phyloP scores from a whole-genome alignment of 2,329 filamentous ascomycete genomes.

The Penicillium sp. region DNA sequence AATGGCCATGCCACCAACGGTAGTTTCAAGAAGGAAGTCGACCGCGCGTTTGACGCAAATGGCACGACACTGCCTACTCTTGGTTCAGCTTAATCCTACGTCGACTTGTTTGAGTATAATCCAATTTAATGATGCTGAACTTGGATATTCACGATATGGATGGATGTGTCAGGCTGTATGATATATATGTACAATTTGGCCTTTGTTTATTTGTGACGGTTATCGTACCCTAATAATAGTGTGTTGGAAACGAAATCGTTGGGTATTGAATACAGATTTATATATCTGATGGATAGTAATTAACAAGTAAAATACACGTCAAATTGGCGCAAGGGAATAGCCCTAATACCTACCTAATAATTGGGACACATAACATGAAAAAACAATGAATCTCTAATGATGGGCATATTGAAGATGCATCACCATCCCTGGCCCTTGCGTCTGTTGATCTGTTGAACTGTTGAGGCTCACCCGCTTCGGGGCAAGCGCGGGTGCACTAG shows the following conservation, averaged over 20 bases:
- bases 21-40: constrained; percentile 23
- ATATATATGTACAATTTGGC: background rate
- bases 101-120: no score
- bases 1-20: constrained; percentile 18
- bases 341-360: no score
- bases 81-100: background rate
- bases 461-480: background rate
- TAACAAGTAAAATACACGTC: no score
- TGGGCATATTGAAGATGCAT: no score
- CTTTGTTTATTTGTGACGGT: background rate
- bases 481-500: background rate
- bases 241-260: background rate
- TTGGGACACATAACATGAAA: no score
- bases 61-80: constrained; percentile 7
- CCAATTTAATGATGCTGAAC: background rate
- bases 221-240: background rate
- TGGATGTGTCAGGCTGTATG: background rate
- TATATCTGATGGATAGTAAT: background rate
- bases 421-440: no score
- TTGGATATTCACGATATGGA: background rate
- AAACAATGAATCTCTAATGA: no score
- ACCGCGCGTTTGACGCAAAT: constrained; percentile 26
- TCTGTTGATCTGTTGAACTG: no score
- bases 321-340: no score
- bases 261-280: background rate